A percentile compares a stretch with the other conserved stretches of the same genome.
These are phyloP conservation scores for Hanseniaspora lindneri DNA, from an alignment of 805 yeast species.

Conservation along the genomic window DNA sequence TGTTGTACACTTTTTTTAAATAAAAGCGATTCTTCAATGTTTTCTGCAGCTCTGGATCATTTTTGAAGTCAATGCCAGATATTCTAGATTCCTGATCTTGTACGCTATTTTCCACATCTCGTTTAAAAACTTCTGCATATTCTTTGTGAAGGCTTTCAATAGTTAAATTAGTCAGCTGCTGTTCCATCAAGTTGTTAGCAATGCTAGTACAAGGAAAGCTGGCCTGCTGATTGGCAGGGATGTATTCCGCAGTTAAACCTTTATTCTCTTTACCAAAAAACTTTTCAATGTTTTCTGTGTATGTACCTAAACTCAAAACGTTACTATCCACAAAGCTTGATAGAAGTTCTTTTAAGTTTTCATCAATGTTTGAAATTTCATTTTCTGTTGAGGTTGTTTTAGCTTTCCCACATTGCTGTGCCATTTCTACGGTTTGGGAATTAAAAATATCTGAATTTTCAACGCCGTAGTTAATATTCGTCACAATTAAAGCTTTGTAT, in stretches of 20 bases:
- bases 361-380: not conserved
- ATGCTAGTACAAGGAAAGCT: constrained; percentile 6
- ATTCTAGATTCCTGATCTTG: not conserved
- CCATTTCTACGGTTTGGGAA: no score
- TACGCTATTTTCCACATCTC: not conserved
- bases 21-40: not conserved
- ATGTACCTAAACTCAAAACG: not conserved
- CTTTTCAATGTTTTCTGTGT: not conserved
- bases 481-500: not conserved
- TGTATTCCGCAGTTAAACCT: not conserved
- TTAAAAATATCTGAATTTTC: not conserved
- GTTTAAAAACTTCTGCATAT: not conserved
- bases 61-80: not conserved
- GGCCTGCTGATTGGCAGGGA: no score
- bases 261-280: constrained; percentile 1
- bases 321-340: not conserved
- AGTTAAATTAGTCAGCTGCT: not conserved
- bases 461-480: not conserved
- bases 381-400: no score
- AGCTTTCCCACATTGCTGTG: no score
- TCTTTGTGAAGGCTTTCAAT: not conserved
- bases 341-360: not conserved
- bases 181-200: not conserved
- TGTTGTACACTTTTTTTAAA: not conserved
- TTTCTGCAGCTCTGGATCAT: not conserved